Conservation (phyloP, 768 basidiomycete genomes). For the Tylopilus sp. region DNA sequence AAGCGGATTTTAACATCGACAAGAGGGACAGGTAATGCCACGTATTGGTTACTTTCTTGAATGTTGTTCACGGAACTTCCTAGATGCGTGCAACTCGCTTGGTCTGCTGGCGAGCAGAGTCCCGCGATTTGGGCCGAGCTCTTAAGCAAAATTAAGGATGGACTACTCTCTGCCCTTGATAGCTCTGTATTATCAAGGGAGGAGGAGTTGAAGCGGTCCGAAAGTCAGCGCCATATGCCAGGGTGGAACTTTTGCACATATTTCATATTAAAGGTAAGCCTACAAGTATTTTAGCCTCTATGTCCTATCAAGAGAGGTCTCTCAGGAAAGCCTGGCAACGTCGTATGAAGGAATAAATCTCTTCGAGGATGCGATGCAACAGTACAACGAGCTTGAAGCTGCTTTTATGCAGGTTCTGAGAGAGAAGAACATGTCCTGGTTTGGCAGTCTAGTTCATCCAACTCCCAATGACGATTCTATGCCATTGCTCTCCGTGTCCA, state of each 20-base stretch:
- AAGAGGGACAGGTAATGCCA: constrained; percentile 68
- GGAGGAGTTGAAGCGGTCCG: constrained; percentile 88
- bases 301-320: constrained; percentile 1
- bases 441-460: constrained; percentile 78
- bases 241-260: constrained; percentile 99
- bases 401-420: constrained; percentile 71
- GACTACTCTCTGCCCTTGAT: constrained; percentile 82
- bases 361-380: constrained; percentile 82
- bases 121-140: constrained; percentile 87
- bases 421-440: constrained; percentile 90
- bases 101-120: constrained; percentile 67
- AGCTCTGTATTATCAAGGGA: constrained; percentile 71
- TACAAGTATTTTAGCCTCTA: not conserved
- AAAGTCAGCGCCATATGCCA: constrained; percentile 85
- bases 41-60: constrained; percentile 2
- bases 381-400: constrained; percentile 89
- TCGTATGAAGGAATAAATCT: constrained; percentile 91
- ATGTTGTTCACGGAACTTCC: constrained; percentile 14
- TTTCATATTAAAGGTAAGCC: constrained; percentile 87
- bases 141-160: constrained; percentile 86
- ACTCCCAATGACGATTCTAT: constrained; percentile 70
- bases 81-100: constrained; percentile 82
- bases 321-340: constrained; percentile 87
- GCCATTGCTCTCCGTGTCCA: constrained; percentile 71
- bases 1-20: constrained; percentile 86